Conservation (phyloP, 257 asterid genomes). For the Rauvolfia tetraphylla region DNA sequence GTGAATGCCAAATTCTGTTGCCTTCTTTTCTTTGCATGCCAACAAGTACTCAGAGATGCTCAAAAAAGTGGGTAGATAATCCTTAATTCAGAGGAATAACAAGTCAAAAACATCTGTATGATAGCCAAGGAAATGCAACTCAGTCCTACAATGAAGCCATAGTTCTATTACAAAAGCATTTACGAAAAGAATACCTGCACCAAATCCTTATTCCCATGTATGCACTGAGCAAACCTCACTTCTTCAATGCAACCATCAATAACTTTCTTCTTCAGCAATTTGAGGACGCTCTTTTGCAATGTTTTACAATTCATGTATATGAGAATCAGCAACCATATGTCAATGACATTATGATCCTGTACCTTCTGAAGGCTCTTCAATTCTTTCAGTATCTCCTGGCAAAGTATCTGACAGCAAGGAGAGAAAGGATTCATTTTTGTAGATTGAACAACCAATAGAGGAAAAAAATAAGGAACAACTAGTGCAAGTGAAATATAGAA, state of each 20-base stretch:
- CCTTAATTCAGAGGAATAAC: constrained; percentile 44
- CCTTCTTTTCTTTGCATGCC: constrained; percentile 77
- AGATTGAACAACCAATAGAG: background rate
- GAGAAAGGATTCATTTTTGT: background rate
- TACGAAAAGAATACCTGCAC: constrained; percentile 46
- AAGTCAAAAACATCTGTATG: constrained; percentile 14
- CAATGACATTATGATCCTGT: constrained; percentile 67
- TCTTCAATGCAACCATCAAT: constrained; percentile 68
- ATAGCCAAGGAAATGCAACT: background rate
- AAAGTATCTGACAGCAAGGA: constrained; percentile 47
- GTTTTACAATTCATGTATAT: constrained; percentile 57
- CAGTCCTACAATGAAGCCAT: background rate
- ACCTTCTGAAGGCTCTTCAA: constrained; percentile 62
- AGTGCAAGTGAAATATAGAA: constrained; percentile 21
- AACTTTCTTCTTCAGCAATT: constrained; percentile 70
- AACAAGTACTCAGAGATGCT: constrained; percentile 65
- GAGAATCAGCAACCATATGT: constrained; percentile 69
- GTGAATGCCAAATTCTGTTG: constrained; percentile 62
- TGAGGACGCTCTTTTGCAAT: constrained; percentile 65
- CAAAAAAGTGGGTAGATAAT: constrained; percentile 60
- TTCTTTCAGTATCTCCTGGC: constrained; percentile 74
- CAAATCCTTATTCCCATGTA: constrained; percentile 60
- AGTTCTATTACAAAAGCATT: background rate
- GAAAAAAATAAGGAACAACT: background rate
- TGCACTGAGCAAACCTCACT: constrained; percentile 62